phyloP scores from a whole-genome alignment of 805 yeast species.

The Saccharomycopsis guyanensis region DNA sequence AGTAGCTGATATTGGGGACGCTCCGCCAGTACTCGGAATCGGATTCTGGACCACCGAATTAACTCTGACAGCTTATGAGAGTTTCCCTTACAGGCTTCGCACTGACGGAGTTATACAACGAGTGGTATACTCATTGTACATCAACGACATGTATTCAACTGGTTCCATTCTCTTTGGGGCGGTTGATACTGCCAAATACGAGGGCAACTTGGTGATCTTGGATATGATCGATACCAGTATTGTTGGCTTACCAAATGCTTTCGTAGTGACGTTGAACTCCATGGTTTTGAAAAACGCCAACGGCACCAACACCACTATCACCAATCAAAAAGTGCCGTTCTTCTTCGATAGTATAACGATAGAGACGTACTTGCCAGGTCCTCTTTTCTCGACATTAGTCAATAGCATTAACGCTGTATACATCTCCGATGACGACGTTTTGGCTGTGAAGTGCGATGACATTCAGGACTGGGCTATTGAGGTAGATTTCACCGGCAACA shows the following conservation, averaged over 20 bases:
- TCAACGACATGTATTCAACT: conserved; percentile 36
- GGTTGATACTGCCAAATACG: conserved; percentile 53
- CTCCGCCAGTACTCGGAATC: conserved; percentile 61
- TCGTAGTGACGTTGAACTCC: neutral
- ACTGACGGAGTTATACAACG: conserved; percentile 47
- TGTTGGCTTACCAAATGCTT: neutral
- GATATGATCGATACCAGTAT: conserved; percentile 32
- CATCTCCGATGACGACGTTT: neutral
- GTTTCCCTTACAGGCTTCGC: conserved; percentile 57
- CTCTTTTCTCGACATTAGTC: neutral
- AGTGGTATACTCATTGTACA: conserved; percentile 54
- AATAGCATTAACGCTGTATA: neutral
- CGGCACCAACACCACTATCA: neutral
- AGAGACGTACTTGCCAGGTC: neutral
- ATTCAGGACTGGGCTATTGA: conserved; percentile 29
- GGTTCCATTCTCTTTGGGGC: conserved; percentile 68
- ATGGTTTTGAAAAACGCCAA: neutral
- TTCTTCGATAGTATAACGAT: neutral
- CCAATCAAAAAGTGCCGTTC: neutral
- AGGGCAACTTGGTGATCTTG: conserved; percentile 41
- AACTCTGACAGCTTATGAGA: conserved; percentile 39
- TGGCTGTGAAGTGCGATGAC: neutral
- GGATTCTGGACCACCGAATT: conserved; percentile 61
- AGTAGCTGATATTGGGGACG: conserved; percentile 14
- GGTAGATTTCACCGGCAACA: conserved; percentile 50